Evolutionary conservation across 257 asterid species (phyloP).

Genomic region (Nicotiana attenuata): DNA sequence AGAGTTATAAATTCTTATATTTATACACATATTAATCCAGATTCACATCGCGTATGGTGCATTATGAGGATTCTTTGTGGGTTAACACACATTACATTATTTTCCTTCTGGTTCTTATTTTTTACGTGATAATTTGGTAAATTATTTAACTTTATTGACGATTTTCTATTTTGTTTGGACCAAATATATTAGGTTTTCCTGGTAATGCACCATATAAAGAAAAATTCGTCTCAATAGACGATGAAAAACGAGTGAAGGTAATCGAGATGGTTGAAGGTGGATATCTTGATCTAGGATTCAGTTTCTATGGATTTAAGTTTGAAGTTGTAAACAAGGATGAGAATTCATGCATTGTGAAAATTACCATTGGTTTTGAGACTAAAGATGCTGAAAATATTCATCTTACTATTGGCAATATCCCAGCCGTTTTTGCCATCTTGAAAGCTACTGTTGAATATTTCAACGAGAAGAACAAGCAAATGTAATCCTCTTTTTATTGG

Average conservation of each 20-base stretch:
- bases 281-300: constrained; percentile 1
- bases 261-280: not conserved
- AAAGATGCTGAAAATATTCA: not conserved
- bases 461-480: too few species aligned
- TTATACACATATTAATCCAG: too few species aligned
- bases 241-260: not conserved
- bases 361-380: not conserved
- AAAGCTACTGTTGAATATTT: not conserved
- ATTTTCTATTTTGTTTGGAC: not conserved
- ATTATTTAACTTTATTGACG: not conserved
- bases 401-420: not conserved
- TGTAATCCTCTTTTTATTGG: too few species aligned
- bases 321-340: not conserved
- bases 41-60: too few species aligned
- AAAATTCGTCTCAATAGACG: not conserved
- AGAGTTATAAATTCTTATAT: too few species aligned
- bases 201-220: constrained; percentile 1
- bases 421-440: not conserved
- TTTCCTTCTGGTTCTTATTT: too few species aligned
- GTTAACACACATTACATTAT: not conserved
- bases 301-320: not conserved
- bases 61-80: too few species aligned
- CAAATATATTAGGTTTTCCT: not conserved
- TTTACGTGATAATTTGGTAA: too few species aligned
- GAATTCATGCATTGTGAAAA: not conserved